A percentile compares a stretch with the other conserved stretches of the same genome.
phyloP scores from a whole-genome alignment of 2,329 filamentous ascomycete genomes.

The Diaporthe nobilis region DNA sequence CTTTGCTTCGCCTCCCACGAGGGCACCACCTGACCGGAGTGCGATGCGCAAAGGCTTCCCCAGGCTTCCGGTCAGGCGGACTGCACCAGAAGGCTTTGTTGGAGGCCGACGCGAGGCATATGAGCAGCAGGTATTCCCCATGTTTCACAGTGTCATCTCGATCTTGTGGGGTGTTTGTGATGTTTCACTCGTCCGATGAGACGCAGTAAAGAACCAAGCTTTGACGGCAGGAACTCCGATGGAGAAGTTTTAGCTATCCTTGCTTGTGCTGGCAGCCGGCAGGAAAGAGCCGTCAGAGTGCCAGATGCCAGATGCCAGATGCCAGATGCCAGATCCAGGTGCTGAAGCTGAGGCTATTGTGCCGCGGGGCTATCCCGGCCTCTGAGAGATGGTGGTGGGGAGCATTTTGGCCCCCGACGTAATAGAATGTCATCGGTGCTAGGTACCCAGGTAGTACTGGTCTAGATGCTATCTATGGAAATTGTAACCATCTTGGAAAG shows the following conservation, averaged over 20 bases:
- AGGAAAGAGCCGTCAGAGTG: not conserved
- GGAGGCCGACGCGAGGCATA: not conserved
- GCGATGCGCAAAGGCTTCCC: not conserved
- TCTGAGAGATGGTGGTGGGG: slow-evolving; percentile 11
- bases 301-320: not conserved
- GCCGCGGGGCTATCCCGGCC: slow-evolving; percentile 20
- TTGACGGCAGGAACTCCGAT: slow-evolving; percentile 17
- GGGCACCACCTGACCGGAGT: not conserved
- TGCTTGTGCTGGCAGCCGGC: slow-evolving; percentile 3
- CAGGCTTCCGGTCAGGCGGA: not conserved
- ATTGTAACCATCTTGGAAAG: not conserved
- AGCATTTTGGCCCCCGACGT: not conserved
- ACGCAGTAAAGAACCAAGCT: not conserved
- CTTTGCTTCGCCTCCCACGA: not conserved
- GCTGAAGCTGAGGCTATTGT: not conserved
- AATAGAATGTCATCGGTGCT: slow-evolving; percentile 4
- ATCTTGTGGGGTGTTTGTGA: not conserved
- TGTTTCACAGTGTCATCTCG: slow-evolving; percentile 24
- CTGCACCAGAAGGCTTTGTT: not conserved
- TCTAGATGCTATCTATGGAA: not conserved
- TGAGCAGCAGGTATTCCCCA: slow-evolving; percentile 7
- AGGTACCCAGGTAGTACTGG: not conserved
- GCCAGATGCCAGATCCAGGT: slow-evolving; percentile 3
- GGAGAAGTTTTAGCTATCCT: slow-evolving; percentile 8
- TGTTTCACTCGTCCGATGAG: slow-evolving; percentile 30